A percentile compares a stretch with the other conserved stretches of the same genome.
Evolutionary conservation across 108 stramenopile species (phyloP).

Genomic region (Nitzschia sp.): DNA sequence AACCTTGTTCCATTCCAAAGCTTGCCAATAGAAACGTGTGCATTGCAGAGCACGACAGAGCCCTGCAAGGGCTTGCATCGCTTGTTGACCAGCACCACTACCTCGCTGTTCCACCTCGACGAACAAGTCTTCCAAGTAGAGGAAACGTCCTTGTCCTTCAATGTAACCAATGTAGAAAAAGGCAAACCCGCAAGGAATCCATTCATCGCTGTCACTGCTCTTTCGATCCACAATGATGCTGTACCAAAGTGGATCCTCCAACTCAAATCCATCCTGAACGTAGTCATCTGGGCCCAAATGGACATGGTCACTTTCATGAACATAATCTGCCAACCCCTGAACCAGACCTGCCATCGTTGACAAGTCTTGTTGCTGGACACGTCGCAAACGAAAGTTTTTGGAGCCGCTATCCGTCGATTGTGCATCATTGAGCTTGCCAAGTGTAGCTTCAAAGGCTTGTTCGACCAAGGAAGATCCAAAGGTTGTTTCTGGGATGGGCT

Average conservation of each 20-base stretch:
- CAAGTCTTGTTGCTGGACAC: slow-evolving; percentile 11
- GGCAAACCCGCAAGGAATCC: slow-evolving; percentile 42
- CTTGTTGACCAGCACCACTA: slow-evolving; percentile 40
- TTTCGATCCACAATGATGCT: slow-evolving; percentile 27
- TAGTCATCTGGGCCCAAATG: slow-evolving; percentile 24
- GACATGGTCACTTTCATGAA: slow-evolving; percentile 40
- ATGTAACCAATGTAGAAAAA: slow-evolving; percentile 51
- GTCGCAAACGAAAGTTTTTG: slow-evolving; percentile 12
- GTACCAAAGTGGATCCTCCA: slow-evolving; percentile 31
- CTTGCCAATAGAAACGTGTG: slow-evolving; percentile 50
- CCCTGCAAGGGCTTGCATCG: slow-evolving; percentile 48
- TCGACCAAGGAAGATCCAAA: slow-evolving; percentile 7
- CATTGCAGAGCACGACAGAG: slow-evolving; percentile 34
- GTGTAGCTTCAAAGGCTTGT: not conserved
- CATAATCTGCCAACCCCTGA: slow-evolving; percentile 40
- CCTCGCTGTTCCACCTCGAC: slow-evolving; percentile 47
- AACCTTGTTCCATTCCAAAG: slow-evolving; percentile 61
- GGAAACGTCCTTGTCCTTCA: slow-evolving; percentile 35
- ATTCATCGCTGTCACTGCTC: not conserved
- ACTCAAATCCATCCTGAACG: slow-evolving; percentile 30
- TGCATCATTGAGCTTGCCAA: slow-evolving; percentile 1
- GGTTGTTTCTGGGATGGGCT: not conserved
- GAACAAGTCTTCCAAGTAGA: slow-evolving; percentile 71
- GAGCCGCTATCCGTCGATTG: not conserved
- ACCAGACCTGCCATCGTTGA: slow-evolving; percentile 29